phyloP scores from a whole-genome alignment of 2,329 filamentous ascomycete species.

The Stagonosporopsis rhizophila region DNA sequence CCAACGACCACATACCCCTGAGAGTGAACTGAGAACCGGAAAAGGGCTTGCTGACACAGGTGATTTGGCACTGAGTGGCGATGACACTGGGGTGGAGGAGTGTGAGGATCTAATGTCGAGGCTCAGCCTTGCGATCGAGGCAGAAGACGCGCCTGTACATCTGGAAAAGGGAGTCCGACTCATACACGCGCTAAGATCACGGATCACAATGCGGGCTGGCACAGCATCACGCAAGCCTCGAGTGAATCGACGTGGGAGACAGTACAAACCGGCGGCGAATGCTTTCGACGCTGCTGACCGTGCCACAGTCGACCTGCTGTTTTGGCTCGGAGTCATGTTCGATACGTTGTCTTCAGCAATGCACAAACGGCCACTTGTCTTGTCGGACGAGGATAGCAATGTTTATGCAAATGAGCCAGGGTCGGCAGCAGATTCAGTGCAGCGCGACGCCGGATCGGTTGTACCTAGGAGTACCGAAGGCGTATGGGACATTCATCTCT shows the following conservation, averaged over 20 bases:
- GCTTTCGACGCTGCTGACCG: constrained; percentile 46
- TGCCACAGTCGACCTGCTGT: constrained; percentile 61
- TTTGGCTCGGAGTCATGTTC: constrained; percentile 67
- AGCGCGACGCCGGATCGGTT: constrained; percentile 1
- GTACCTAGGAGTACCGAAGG: constrained; percentile 12
- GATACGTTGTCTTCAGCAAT: constrained; percentile 65
- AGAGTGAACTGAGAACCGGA: background rate
- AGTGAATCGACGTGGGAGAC: constrained; percentile 19
- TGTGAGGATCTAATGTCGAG: constrained; percentile 43
- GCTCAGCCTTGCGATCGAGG: constrained; percentile 43
- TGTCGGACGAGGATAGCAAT: constrained; percentile 57
- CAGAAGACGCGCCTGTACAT: constrained; percentile 48
- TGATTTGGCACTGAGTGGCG: background rate
- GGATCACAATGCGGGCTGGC: constrained; percentile 34
- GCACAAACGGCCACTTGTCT: constrained; percentile 55
- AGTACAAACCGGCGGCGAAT: constrained; percentile 22
- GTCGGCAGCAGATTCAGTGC: constrained; percentile 6
- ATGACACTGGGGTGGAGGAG: constrained; percentile 13
- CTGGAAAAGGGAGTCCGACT: constrained; percentile 52
- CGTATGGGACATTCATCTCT: constrained; percentile 51
- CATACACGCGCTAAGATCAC: constrained; percentile 47
- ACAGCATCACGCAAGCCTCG: constrained; percentile 19
- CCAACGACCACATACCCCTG: constrained; percentile 46
- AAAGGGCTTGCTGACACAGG: background rate
- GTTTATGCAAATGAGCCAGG: constrained; percentile 32